These are phyloP conservation scores for Rhodotorula sphaerocarpa DNA, from an alignment of 768 basidiomycete species.

Conservation along the genomic window DNA sequence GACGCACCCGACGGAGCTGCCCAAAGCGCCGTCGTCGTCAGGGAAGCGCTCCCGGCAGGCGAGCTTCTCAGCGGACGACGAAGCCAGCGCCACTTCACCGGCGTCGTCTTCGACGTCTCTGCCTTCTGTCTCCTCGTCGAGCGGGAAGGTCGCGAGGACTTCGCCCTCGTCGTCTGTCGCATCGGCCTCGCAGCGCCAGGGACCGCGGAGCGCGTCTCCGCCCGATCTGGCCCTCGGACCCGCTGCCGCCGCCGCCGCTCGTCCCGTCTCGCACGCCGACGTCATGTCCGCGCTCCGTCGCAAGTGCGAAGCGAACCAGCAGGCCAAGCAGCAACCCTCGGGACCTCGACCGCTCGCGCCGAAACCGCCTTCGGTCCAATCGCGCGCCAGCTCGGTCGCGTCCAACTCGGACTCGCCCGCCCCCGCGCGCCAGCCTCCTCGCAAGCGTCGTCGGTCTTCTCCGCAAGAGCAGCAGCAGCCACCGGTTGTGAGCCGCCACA, in stretches of 20 bases:
- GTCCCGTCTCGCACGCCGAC: slow-evolving; percentile 11
- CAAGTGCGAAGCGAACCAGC: slow-evolving; percentile 25
- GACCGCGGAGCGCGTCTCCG: slow-evolving; percentile 1
- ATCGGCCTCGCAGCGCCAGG: neutral
- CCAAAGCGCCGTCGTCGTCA: too few relatives aligned
- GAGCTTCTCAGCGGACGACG: neutral
- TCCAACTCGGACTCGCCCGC: neutral
- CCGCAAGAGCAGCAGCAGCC: neutral
- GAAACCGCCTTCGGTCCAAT: neutral
- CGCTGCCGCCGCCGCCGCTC: neutral
- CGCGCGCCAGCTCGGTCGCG: neutral
- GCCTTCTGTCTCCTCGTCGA: too few relatives aligned
- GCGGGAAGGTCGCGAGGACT: too few relatives aligned
- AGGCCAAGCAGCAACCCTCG: neutral
- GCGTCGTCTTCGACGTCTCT: too few relatives aligned
- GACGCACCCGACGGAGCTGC: too few relatives aligned
- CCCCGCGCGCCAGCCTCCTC: neutral
- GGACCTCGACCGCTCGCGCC: neutral
- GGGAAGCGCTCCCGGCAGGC: slow-evolving; percentile 3
- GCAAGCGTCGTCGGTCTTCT: neutral
- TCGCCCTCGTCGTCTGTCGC: neutral
- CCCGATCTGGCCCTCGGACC: neutral
- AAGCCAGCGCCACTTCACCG: too few relatives aligned
- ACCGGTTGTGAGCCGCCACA: neutral
- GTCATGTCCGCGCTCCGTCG: slow-evolving; percentile 26